Evolutionary conservation across 2,329 filamentous ascomycete species (phyloP).

Genomic region (Fusarium liriodendri): DNA sequence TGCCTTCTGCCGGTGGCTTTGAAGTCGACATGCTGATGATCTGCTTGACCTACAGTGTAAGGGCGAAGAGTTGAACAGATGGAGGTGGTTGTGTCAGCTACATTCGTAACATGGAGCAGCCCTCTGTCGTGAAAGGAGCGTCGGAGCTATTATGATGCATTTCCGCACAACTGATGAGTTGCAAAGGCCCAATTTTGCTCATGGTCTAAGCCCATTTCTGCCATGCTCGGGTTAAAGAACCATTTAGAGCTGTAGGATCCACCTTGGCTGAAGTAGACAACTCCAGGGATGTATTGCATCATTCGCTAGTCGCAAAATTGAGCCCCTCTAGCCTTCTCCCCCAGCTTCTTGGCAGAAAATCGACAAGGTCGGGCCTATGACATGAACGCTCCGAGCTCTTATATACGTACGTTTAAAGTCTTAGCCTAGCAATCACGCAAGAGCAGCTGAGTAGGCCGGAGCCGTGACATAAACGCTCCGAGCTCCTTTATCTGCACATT

Average conservation of each 20-base stretch:
- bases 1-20: neutral
- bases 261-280: neutral
- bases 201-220: neutral
- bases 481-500: neutral
- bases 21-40: neutral
- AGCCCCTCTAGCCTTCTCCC: neutral
- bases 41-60: neutral
- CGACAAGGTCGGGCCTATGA: neutral
- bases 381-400: neutral
- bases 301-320: neutral
- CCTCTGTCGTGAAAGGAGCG: neutral
- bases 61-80: neutral
- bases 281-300: neutral
- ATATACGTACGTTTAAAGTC: neutral
- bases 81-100: neutral
- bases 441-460: neutral
- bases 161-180: neutral
- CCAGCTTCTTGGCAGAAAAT: neutral
- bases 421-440: neutral
- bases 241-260: neutral
- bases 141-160: neutral
- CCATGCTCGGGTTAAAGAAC: neutral
- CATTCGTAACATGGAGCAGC: neutral
- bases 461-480: neutral
- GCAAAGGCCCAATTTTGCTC: neutral